Evolutionary conservation across 208 protist species (phyloP), one percentile per base, ranked within the genome.

Genomic region (Tritrichomonas musculus): DNA sequence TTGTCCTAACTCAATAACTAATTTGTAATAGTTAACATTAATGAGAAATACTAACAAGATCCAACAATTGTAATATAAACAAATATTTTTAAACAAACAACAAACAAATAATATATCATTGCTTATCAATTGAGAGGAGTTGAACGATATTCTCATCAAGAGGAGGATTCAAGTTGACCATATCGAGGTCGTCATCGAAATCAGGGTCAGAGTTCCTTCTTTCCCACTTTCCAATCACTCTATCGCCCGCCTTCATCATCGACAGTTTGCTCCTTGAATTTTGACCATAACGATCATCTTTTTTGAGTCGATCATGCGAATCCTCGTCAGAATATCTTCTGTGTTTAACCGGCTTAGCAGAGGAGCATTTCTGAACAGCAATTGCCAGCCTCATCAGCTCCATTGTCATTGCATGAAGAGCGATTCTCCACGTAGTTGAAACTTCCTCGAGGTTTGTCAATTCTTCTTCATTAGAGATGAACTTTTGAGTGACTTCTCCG

Each of bases 171-270:
- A 88, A 1, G 5, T 88, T 30, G 27, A 88, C 77, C 1, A 57
- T 53, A 33, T 88, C 47, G 3, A 69, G 3, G 11, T 53, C 41
- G 39, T 44, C 41, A 57, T 88, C 47, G 9, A 88, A 44, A 33
- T 88, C 77, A 27, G 77, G 77, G 39, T 88, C 77, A 33, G 77
- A 88, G 47, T 88, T 88, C 57, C 77, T 53, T 88, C 77, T 88
- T 57, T 88, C 47, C 77, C 77, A 88, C 27, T 30, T 88, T 13
- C 77, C 77, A 33, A 88, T 20, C 53, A 88, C 47, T 57, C 47
- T 88, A 20, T 88, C 77, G 0, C 17, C 77, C 27, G 36, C 41
- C 36, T 50, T 88, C 41, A 88, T 47, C 1, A 33, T 88, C 17
- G 33, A 39, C 41, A 88, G n/a, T 39, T 27, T 88, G 20, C 17